Percentiles rank a stretch among this genome's conserved stretches.
phyloP scores from a whole-genome alignment of 2,329 filamentous ascomycete genomes.

The Sporothrix humicola region DNA sequence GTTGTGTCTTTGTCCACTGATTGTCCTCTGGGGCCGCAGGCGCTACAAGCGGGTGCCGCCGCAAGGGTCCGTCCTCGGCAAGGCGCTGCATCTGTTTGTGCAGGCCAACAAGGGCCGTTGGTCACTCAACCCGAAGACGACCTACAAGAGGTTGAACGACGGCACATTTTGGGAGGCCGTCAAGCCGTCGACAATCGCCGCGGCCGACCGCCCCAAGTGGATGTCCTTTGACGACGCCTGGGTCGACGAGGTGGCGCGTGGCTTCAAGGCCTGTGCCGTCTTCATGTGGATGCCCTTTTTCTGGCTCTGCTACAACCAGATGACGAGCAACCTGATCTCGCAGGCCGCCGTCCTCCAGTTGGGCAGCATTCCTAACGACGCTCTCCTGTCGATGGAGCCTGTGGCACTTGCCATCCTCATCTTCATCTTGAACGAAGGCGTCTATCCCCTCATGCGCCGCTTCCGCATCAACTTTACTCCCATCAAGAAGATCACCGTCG shows the following conservation, averaged over 20 bases:
- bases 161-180: conserved; percentile 37
- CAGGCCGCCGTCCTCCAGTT: conserved; percentile 71
- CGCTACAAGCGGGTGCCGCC: conserved; percentile 59
- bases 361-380: conserved; percentile 76
- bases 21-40: conserved; percentile 59
- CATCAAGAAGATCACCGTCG: conserved; percentile 75
- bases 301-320: conserved; percentile 64
- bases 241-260: conserved; percentile 78
- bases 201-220: conserved; percentile 33
- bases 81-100: conserved; percentile 57
- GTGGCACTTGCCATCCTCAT: conserved; percentile 78
- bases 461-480: conserved; percentile 70
- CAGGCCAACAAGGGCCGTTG: conserved; percentile 34
- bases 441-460: conserved; percentile 72
- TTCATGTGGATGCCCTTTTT: conserved; percentile 73
- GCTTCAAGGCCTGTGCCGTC: conserved; percentile 71
- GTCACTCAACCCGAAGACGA: conserved; percentile 32
- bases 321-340: conserved; percentile 64
- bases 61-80: conserved; percentile 64
- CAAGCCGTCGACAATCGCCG: conserved; percentile 36
- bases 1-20: conserved; percentile 60
- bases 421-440: conserved; percentile 69
- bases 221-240: conserved; percentile 77
- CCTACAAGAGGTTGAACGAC: conserved; percentile 33
- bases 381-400: conserved; percentile 77